Base-by-base conservation (phyloP, 768 basidiomycete genomes). In the Mycena kentingensis region DNA sequence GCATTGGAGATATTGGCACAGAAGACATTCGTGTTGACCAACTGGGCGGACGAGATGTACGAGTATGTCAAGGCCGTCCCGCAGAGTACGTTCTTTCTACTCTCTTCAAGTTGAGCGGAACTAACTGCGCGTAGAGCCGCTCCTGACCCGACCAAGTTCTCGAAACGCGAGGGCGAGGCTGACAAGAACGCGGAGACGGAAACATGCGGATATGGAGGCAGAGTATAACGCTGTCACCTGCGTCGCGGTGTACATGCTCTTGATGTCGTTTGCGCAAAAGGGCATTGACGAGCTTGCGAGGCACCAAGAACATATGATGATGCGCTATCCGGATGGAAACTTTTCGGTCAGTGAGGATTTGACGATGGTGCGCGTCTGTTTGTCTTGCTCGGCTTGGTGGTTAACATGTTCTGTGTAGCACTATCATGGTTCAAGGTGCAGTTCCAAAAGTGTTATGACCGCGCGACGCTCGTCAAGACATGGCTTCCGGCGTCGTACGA, bases 41-140 rank as follows among this genome's bases (percentile, higher is more conserved):
- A 90, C 55, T 96, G 94, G 84, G 97, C 90, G 19, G 96, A 98
- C 59, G 89, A 93, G 76, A 87, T 97, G 82, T 90, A 91, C 62
- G 90, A 91, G 61, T 85, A 84, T 63, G 88, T 93, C 24, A 92
- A 92, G 67, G 87, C 84, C 15, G 76, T 90, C 29, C 89, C 91
- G 19, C 85, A 90, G 69, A 91, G 89, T 92, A 60, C 34, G 89
- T 78, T 51, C 22, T 49, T 29, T 28, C 47, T 36, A 28, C 21
- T 49, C 28, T 49, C 24, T 52, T 35, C 2, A 39, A 10, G n/a
- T 36, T 27, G n/a, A 25, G 5, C 50, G 57, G 10, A 49, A 48
- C 64, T 46, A 36, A 47, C 18, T 26, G 44, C 21, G 11, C 46
- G 22, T 60, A 93, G 91, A 92, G 62, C 90, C 91, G 0, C 74